Evolutionary conservation across 208 protist species (phyloP).

Genomic region (Trypanosoma melophagium): DNA sequence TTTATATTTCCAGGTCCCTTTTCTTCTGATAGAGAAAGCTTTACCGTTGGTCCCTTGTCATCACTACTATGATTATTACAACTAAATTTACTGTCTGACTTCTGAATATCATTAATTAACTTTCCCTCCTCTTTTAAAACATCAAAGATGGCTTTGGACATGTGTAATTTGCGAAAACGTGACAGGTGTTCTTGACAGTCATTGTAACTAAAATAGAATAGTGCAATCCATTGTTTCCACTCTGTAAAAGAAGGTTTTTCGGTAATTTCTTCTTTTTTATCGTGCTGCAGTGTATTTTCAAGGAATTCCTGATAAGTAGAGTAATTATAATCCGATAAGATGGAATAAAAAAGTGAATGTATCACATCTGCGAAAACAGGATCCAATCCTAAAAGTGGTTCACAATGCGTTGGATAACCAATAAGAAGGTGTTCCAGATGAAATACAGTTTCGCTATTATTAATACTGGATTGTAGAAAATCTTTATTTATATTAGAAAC

Average conservation of each 20-base stretch:
- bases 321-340: not conserved
- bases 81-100: too few relatives aligned
- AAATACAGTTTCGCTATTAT: not conserved
- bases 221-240: slow-evolving; percentile 4
- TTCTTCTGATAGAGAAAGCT: not conserved
- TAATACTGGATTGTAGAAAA: not conserved
- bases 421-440: slow-evolving; percentile 3
- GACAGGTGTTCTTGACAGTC: slow-evolving; percentile 3
- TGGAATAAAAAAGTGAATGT: slow-evolving; percentile 1
- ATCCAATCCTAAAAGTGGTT: slow-evolving; percentile 12
- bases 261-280: not conserved
- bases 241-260: not conserved
- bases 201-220: slow-evolving; percentile 11
- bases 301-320: not conserved
- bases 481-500: not conserved
- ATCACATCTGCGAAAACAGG: slow-evolving; percentile 11
- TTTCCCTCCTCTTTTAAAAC: not conserved
- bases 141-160: not conserved
- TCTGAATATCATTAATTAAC: not conserved
- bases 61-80: too few relatives aligned
- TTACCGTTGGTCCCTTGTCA: too few relatives aligned
- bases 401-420: slow-evolving; percentile 15
- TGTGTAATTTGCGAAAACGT: slow-evolving; percentile 1
- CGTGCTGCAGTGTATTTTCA: not conserved
- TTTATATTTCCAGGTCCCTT: not conserved